Evolutionary conservation across 768 basidiomycete genomes (phyloP).

Genomic region (Leccinum incarnatum): DNA sequence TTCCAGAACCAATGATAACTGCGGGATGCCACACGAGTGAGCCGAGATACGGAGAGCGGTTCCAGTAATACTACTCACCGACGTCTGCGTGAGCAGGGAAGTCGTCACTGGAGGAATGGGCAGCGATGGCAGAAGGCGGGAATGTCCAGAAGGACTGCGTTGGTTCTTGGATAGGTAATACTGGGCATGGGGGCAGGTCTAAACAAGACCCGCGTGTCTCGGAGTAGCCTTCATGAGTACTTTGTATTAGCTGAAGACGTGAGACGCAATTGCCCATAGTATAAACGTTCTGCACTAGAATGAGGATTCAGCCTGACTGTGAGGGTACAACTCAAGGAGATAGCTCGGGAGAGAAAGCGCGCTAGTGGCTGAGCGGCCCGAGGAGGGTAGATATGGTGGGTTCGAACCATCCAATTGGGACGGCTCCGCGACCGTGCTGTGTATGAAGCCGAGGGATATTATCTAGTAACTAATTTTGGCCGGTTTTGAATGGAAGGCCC

Average conservation of each 20-base stretch:
- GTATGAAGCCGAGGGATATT: background rate
- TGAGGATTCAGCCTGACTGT: background rate
- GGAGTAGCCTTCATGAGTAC: background rate
- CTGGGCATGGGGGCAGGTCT: conserved; percentile 19
- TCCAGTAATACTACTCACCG: conserved; percentile 23
- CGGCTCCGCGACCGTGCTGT: background rate
- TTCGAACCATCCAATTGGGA: conserved; percentile 13
- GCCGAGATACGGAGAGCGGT: background rate
- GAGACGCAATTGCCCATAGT: conserved; percentile 30
- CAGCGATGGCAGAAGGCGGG: conserved; percentile 48
- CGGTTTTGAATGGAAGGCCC: background rate
- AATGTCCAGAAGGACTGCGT: conserved; percentile 63
- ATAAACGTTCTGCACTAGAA: conserved; percentile 1
- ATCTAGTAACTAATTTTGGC: background rate
- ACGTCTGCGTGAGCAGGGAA: conserved; percentile 57
- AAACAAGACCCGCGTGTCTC: conserved; percentile 1
- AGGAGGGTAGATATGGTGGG: conserved; percentile 14
- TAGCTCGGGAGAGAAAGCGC: background rate
- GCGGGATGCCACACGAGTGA: conserved; percentile 3
- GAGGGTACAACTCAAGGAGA: background rate
- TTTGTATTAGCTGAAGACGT: conserved; percentile 3
- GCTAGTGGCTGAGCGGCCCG: background rate
- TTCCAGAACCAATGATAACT: conserved; percentile 55
- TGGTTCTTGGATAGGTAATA: conserved; percentile 54
- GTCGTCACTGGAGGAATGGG: conserved; percentile 8